These are phyloP conservation scores for Tagetes patula DNA, from an alignment of 129 eudicot species.

Conservation along the genomic window DNA sequence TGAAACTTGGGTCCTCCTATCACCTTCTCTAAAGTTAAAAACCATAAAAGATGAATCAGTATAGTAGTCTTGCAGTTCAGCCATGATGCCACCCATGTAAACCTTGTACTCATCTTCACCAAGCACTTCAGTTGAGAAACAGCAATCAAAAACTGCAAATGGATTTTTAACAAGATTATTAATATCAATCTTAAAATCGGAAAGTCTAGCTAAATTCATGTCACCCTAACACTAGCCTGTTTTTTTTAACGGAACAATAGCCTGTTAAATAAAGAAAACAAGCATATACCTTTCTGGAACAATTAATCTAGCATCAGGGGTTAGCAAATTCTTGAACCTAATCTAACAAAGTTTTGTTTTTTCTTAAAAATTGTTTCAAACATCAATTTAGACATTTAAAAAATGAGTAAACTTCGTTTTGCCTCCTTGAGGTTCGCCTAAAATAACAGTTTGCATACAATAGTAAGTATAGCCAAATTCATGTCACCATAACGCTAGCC, in stretches of 20 bases:
- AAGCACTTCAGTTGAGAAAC: conserved; percentile 53
- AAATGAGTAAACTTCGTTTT: no score
- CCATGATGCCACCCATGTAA: conserved; percentile 55
- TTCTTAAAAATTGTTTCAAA: no score
- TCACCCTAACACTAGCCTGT: background rate
- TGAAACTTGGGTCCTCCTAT: conserved; percentile 46
- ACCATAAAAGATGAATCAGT: conserved; percentile 70
- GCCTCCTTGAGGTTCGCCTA: no score
- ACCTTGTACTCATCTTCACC: conserved; percentile 51
- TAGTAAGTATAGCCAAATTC: background rate
- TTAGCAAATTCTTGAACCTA: no score
- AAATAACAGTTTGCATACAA: no score
- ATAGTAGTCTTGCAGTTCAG: conserved; percentile 55
- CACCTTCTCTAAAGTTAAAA: conserved; percentile 58
- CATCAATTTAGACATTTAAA: no score
- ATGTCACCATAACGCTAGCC: conserved; percentile 1
- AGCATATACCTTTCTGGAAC: no score
- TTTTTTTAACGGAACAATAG: no score
- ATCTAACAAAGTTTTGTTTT: no score
- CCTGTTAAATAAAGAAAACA: no score
- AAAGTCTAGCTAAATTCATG: background rate
- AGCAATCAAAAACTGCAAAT: conserved; percentile 67
- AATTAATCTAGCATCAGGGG: no score
- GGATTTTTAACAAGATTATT: background rate
- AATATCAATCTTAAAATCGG: background rate